Percentiles rank a stretch among this genome's conserved stretches.
Conservation (phyloP, 495 filamentous ascomycete species). For the Penicillium psychrofluorescens region DNA sequence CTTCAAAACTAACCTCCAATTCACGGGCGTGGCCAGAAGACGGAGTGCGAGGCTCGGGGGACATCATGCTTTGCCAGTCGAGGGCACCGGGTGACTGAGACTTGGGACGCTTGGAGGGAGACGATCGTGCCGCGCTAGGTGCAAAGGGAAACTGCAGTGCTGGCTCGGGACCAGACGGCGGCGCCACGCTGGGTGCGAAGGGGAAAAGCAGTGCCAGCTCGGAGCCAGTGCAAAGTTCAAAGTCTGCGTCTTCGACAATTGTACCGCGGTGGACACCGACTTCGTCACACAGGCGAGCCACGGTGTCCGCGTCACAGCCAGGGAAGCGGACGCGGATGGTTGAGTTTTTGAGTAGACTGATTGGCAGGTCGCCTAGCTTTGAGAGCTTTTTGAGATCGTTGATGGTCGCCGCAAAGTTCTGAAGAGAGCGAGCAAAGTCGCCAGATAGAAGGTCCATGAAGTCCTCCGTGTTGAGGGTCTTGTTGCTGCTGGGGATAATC, state of each 20-base stretch:
- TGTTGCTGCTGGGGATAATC: slow-evolving; percentile 18
- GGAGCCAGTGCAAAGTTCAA: slow-evolving; percentile 52
- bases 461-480: slow-evolving; percentile 65
- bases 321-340: slow-evolving; percentile 79
- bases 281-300: slow-evolving; percentile 79
- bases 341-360: slow-evolving; percentile 55
- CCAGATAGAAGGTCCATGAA: slow-evolving; percentile 77
- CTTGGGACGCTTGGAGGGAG: slow-evolving; percentile 5
- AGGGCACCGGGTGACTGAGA: slow-evolving; percentile 26
- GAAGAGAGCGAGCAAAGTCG: slow-evolving; percentile 82
- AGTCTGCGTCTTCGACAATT: slow-evolving; percentile 71
- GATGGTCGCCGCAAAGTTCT: slow-evolving; percentile 71
- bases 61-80: slow-evolving; percentile 54
- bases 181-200: slow-evolving; percentile 59
- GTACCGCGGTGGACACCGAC: slow-evolving; percentile 72
- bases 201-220: slow-evolving; percentile 77
- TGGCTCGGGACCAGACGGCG: slow-evolving; percentile 18
- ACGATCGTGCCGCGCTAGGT: too few relatives aligned
- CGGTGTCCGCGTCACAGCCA: slow-evolving; percentile 78
- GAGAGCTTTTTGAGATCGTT: slow-evolving; percentile 75
- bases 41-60: slow-evolving; percentile 24
- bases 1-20: slow-evolving; percentile 38
- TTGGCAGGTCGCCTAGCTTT: slow-evolving; percentile 72
- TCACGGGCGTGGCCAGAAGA: slow-evolving; percentile 16
- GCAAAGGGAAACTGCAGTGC: too few relatives aligned